Evolutionary conservation across 2,329 filamentous ascomycete species (phyloP).

Genomic region (Pseudogymnoascus sp.): DNA sequence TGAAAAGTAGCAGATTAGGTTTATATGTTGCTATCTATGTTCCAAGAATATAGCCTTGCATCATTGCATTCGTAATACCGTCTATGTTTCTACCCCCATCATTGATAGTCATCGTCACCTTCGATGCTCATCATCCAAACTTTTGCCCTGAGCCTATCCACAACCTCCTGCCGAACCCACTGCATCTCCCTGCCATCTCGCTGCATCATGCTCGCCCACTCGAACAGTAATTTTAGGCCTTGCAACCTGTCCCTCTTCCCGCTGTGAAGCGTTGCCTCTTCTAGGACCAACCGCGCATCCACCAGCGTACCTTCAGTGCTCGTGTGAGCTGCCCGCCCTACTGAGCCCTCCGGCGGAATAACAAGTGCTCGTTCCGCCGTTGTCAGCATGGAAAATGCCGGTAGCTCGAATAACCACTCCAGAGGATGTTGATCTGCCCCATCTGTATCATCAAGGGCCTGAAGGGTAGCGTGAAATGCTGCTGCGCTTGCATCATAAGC

Average conservation of each 20-base stretch:
- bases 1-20: neutral
- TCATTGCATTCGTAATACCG: conserved; percentile 9
- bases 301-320: conserved; percentile 52
- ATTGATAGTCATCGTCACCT: neutral
- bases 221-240: conserved; percentile 57
- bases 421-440: conserved; percentile 42
- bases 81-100: neutral
- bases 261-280: conserved; percentile 39
- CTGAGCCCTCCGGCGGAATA: conserved; percentile 37
- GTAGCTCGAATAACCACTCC: conserved; percentile 56
- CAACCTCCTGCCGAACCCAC: conserved; percentile 50
- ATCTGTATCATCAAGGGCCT: conserved; percentile 54
- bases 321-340: conserved; percentile 36
- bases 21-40: conserved; percentile 2
- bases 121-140: conserved; percentile 35
- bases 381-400: conserved; percentile 45
- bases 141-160: conserved; percentile 45
- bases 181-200: conserved; percentile 34
- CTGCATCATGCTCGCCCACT: conserved; percentile 51
- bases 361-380: conserved; percentile 50
- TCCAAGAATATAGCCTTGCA: conserved; percentile 2
- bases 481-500: conserved; percentile 47
- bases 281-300: conserved; percentile 53
- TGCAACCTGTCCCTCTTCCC: conserved; percentile 50
- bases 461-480: conserved; percentile 55